These are phyloP conservation scores for Xylaria venustula DNA, from an alignment of 495 filamentous ascomycete species.

Conservation along the genomic window DNA sequence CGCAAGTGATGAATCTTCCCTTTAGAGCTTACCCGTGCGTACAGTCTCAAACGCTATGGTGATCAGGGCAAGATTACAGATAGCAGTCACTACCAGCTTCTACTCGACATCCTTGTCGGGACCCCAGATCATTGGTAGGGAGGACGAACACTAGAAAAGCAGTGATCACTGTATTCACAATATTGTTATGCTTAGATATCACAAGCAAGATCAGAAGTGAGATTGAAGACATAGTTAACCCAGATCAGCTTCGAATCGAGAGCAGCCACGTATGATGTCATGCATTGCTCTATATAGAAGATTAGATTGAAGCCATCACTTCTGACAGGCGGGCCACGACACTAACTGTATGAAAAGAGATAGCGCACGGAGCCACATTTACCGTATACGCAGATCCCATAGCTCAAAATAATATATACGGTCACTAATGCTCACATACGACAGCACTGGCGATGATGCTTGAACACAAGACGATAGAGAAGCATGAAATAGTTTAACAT, in stretches of 20 bases:
- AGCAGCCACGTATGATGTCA: too few species aligned
- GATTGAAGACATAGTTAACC: too few species aligned
- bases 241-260: too few species aligned
- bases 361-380: too few species aligned
- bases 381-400: too few species aligned
- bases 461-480: background rate
- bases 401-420: too few species aligned
- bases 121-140: slow-evolving; percentile 35
- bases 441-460: background rate
- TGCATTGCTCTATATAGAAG: too few species aligned
- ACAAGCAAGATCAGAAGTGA: too few species aligned
- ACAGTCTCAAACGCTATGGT: slow-evolving; percentile 17
- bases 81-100: slow-evolving; percentile 30
- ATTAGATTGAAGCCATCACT: too few species aligned
- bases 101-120: slow-evolving; percentile 26
- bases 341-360: too few species aligned
- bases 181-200: too few species aligned
- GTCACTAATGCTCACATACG: background rate
- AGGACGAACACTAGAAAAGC: slow-evolving; percentile 14
- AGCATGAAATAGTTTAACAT: slow-evolving; percentile 14
- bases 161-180: background rate
- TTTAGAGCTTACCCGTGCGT: slow-evolving; percentile 14
- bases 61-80: slow-evolving; percentile 23
- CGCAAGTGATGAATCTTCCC: background rate
- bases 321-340: too few species aligned